Percentiles rank a stretch among this genome's conserved stretches.
These are phyloP conservation scores for Yueomyces sp. DNA, from an alignment of 805 yeast species.

Conservation along the genomic window DNA sequence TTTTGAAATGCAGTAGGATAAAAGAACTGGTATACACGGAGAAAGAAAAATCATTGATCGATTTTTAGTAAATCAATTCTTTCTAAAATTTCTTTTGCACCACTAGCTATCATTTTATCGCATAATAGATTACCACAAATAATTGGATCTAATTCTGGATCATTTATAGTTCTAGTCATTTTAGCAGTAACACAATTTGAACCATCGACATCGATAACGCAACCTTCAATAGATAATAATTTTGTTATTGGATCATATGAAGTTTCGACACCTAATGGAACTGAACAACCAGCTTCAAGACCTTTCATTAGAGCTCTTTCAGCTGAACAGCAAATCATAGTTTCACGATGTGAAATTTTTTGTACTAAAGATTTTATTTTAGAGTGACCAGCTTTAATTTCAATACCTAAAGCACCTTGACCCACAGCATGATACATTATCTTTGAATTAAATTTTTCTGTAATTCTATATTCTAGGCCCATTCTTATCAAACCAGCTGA, in stretches of 20 bases:
- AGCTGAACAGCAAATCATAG: slow-evolving; percentile 69
- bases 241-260: slow-evolving; percentile 33
- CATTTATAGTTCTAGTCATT: slow-evolving; percentile 11
- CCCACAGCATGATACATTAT: slow-evolving; percentile 95
- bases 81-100: slow-evolving; percentile 76
- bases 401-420: slow-evolving; percentile 96
- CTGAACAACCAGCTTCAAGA: slow-evolving; percentile 96
- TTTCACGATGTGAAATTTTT: slow-evolving; percentile 48
- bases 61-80: slow-evolving; percentile 62
- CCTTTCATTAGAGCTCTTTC: slow-evolving; percentile 80
- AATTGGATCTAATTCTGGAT: slow-evolving; percentile 49
- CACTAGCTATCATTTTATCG: slow-evolving; percentile 46
- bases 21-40: no score
- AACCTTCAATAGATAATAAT: slow-evolving; percentile 43
- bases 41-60: slow-evolving; percentile 12
- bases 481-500: slow-evolving; percentile 81
- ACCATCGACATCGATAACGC: slow-evolving; percentile 83
- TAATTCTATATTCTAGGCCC: slow-evolving; percentile 62
- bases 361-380: slow-evolving; percentile 45
- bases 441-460: slow-evolving; percentile 53
- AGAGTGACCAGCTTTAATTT: slow-evolving; percentile 61
- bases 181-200: slow-evolving; percentile 47
- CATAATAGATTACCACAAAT: slow-evolving; percentile 62
- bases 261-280: slow-evolving; percentile 87
- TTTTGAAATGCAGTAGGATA: no score